These are phyloP conservation scores for Fraxinus anomala DNA, from an alignment of 257 asterid species.

Conservation along the genomic window DNA sequence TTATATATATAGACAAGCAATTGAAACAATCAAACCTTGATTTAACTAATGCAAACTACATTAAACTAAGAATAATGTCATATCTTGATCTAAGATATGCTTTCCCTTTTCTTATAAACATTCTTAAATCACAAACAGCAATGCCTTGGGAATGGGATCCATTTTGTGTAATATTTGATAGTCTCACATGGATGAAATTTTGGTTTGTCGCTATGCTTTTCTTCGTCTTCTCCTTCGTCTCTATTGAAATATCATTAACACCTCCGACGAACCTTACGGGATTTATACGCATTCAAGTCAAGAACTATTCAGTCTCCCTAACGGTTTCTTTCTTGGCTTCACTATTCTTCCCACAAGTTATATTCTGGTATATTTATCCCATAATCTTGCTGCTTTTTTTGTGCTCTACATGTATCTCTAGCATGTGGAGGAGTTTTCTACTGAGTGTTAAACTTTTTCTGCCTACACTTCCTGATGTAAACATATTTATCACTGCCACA, in stretches of 20 bases:
- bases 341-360: slow-evolving; percentile 2
- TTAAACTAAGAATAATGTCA: not conserved
- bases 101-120: not conserved
- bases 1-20: no score
- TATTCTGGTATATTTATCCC: slow-evolving; percentile 24
- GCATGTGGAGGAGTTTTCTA: not conserved
- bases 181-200: not conserved
- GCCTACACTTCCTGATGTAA: not conserved
- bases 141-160: slow-evolving; percentile 5
- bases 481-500: not conserved
- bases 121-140: not conserved
- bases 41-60: not conserved
- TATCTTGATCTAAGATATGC: not conserved
- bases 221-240: slow-evolving; percentile 12
- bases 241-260: slow-evolving; percentile 1
- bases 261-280: not conserved
- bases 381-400: not conserved
- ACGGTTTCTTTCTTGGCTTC: slow-evolving; percentile 14
- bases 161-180: not conserved
- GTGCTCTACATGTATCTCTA: not conserved
- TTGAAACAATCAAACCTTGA: not conserved
- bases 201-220: slow-evolving; percentile 1
- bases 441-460: not conserved
- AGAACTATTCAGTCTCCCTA: not conserved
- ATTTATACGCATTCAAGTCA: not conserved